Evolutionary conservation across 352 stramenopile species (phyloP).

Genomic region (Phytophthora brassicae): DNA sequence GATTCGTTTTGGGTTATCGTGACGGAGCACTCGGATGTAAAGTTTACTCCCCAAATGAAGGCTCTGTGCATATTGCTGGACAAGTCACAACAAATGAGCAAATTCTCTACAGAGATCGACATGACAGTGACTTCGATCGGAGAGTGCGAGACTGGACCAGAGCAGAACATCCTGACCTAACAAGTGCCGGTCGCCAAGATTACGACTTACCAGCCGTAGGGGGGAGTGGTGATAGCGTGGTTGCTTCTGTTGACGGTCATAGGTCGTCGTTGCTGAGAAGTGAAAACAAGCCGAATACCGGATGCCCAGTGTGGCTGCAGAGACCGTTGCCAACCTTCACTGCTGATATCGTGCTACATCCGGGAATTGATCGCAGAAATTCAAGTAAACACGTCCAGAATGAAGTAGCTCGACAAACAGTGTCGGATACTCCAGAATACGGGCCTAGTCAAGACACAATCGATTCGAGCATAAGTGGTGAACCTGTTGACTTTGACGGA

Average conservation of each 20-base stretch:
- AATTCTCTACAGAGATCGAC: conserved; percentile 8
- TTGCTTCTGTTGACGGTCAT: no score
- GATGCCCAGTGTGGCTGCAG: neutral
- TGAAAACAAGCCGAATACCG: neutral
- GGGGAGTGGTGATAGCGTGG: neutral
- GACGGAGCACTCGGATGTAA: conserved; percentile 1
- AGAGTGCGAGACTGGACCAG: neutral
- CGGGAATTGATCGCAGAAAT: neutral
- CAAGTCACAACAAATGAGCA: conserved; percentile 6
- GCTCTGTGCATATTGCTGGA: neutral
- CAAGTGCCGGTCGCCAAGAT: neutral
- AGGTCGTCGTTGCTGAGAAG: neutral
- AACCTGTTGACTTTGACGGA: no score
- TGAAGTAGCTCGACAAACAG: no score
- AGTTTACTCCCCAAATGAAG: conserved; percentile 2
- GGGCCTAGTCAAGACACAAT: no score
- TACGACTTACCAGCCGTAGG: conserved; percentile 9
- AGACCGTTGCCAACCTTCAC: neutral
- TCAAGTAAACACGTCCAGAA: no score
- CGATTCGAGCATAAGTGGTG: no score
- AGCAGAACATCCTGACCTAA: conserved; percentile 1
- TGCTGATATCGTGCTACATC: conserved; percentile 2
- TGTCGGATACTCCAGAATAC: no score
- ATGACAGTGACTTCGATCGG: neutral
- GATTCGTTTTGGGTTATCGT: neutral